Base-by-base conservation (phyloP, 148 eudicot species). In the Dianthus caryophyllus region DNA sequence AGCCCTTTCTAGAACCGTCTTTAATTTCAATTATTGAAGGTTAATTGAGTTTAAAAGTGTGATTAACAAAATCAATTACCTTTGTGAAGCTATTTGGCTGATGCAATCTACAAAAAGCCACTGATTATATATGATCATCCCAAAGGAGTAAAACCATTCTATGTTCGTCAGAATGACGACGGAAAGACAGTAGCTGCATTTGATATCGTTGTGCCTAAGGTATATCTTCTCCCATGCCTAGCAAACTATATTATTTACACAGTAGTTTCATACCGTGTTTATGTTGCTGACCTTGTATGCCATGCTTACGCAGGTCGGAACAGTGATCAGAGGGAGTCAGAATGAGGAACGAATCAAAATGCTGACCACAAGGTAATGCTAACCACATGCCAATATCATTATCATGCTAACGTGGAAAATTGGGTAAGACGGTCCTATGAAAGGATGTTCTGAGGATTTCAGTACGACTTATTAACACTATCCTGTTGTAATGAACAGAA, bases 101-200 rank as follows among this genome's bases (percentile, higher is more conserved):
- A 90, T 61, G 96, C 81, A 59, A 67, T 85, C 65, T 88, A 79
- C 82, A 88, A 78, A 71, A 81, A 56, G 61, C 85, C 99, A 2
- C 69, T 95, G 4, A 80, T 90, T 43, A 73, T 95, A 65, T 81
- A 85, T 79, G 84, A 73, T 31, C 77, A 83, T 56, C 97, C 96
- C 0, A 95, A 90, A 84, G 88, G 82, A 65, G 78, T 82, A 12
- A 87, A 84, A 79, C 96, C 97, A 15, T 95, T 90, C 72, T 83
- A 95, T 69, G 85, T 74, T 61, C 88, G 97, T 16, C 69, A 82
- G 43, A 68, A 83, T 8, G 74, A 71, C 61, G 82, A 76, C 57
- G 80, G 75, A 22, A 81, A 76, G 63, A 90, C 94, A 66, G 93
- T 82, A 68, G 88, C 94, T 65, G 67, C 94, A 18, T 87, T 85